Percentiles rank a stretch among this genome's conserved stretches.
Evolutionary conservation across 2,329 filamentous ascomycete species (phyloP).

Genomic region (Xylaria sp.): DNA sequence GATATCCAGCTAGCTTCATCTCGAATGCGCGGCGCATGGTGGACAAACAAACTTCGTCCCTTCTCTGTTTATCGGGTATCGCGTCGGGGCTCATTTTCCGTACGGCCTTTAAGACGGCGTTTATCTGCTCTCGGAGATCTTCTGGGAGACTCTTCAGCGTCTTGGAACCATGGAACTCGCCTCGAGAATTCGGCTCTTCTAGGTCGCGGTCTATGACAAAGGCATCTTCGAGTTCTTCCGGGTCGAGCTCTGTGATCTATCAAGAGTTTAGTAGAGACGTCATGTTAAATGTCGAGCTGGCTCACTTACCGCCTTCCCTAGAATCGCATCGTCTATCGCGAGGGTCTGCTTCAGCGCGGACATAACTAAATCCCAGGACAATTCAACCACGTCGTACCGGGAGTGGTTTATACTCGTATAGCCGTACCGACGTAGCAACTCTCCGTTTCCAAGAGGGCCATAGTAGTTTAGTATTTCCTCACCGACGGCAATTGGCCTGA

Average conservation of each 20-base stretch:
- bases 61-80: slow-evolving; percentile 61
- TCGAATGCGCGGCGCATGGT: slow-evolving; percentile 55
- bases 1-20: slow-evolving; percentile 55
- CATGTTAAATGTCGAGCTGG: background rate
- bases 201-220: slow-evolving; percentile 74
- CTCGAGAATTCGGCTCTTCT: slow-evolving; percentile 62
- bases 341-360: slow-evolving; percentile 56
- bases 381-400: slow-evolving; percentile 84
- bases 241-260: slow-evolving; percentile 62
- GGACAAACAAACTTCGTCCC: slow-evolving; percentile 59
- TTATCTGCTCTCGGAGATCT: slow-evolving; percentile 64
- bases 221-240: slow-evolving; percentile 77
- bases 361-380: slow-evolving; percentile 71
- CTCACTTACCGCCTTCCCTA: slow-evolving; percentile 57
- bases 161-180: slow-evolving; percentile 55
- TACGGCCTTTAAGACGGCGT: slow-evolving; percentile 60
- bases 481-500: slow-evolving; percentile 74
- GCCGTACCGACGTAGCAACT: slow-evolving; percentile 85
- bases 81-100: slow-evolving; percentile 57
- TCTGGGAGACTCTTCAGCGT: slow-evolving; percentile 58
- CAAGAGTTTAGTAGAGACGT: slow-evolving; percentile 45
- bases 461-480: slow-evolving; percentile 92
- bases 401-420: slow-evolving; percentile 84
- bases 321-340: slow-evolving; percentile 51
- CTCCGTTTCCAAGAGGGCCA: slow-evolving; percentile 82